Evolutionary conservation across 2,329 filamentous ascomycete genomes (phyloP), one percentile per base, ranked within the genome.

Genomic region (Zymoseptoria brevis): DNA sequence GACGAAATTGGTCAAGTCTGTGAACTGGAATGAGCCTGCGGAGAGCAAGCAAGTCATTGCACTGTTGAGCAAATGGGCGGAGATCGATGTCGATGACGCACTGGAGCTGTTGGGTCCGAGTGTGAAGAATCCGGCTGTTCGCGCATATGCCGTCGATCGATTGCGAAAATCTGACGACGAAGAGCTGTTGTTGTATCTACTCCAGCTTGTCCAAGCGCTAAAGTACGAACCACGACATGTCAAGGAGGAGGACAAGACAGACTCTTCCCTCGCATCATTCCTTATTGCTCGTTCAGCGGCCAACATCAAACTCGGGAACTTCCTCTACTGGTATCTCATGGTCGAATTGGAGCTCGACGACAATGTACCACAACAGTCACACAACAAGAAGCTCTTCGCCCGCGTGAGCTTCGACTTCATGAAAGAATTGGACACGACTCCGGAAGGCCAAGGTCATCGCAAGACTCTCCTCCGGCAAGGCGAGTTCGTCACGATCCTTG

Each of bases 281-380:
- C 80, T 99, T 2, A 94, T 99, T 58, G 85, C 88, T 1, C 84
- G 94, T 41, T 95, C 94, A 3, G 88, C 89, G 13, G 85, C 87
- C 62, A 97, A 96, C 70, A 89, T 96, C 69, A 87, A 88, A 60
- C 81, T 99, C 1, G 94, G 93, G 29, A 99, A 96, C 72, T 96
- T 95, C 75, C 84, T 99, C 57, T 90, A 96, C 73, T 99, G 94
- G 94, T 99, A 97, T 73, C 81, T 99, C 2, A 96, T 96, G 86
- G 94, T 99, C 1, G 95, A 99, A 75, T 95, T 92, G 66, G 90
- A 95, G 35, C 56, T 64, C 67, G 93, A 96, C n/a, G 66, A 70
- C 8, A 62, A 66, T 19, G 56, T 61, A 4, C 84, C 85, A 3
- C 87, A 90, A 50, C 89, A 92, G 67, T 61, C 66, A 11, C 82